Conservation (phyloP, 2,329 filamentous ascomycete genomes). For the Aspergillus melleus region DNA sequence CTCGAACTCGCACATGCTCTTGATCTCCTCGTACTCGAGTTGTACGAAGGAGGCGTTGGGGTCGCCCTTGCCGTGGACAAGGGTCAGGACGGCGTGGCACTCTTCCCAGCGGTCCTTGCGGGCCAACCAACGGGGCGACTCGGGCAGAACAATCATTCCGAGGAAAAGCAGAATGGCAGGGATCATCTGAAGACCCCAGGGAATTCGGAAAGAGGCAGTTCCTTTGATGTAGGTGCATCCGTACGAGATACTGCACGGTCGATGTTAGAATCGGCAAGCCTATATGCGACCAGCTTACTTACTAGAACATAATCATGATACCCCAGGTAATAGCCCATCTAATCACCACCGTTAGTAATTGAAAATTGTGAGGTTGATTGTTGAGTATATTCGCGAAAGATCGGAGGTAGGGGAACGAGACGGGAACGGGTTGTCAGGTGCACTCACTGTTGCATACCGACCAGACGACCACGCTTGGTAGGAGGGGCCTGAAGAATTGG, state of each 20-base stretch:
- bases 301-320: conserved; percentile 69
- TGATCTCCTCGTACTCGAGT: conserved; percentile 71
- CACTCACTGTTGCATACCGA: conserved; percentile 63
- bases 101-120: conserved; percentile 62
- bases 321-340: conserved; percentile 70
- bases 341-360: neutral
- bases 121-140: conserved; percentile 65
- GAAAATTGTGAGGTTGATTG: neutral
- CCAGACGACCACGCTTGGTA: conserved; percentile 59
- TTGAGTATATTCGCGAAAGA: neutral
- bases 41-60: conserved; percentile 64
- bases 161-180: conserved; percentile 60
- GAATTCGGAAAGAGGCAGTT: conserved; percentile 60
- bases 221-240: conserved; percentile 63
- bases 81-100: conserved; percentile 49
- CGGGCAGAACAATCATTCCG: conserved; percentile 53
- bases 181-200: conserved; percentile 66
- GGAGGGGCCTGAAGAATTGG: conserved; percentile 51
- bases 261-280: neutral
- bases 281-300: conserved; percentile 57
- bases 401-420: too few relatives aligned
- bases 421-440: neutral
- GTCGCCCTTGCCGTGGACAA: conserved; percentile 67
- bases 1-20: conserved; percentile 72
- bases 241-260: conserved; percentile 48